Evolutionary conservation across 208 protist genomes (phyloP), one percentile per base, ranked within the genome.

Genomic region (Histomonas meleagridis): DNA sequence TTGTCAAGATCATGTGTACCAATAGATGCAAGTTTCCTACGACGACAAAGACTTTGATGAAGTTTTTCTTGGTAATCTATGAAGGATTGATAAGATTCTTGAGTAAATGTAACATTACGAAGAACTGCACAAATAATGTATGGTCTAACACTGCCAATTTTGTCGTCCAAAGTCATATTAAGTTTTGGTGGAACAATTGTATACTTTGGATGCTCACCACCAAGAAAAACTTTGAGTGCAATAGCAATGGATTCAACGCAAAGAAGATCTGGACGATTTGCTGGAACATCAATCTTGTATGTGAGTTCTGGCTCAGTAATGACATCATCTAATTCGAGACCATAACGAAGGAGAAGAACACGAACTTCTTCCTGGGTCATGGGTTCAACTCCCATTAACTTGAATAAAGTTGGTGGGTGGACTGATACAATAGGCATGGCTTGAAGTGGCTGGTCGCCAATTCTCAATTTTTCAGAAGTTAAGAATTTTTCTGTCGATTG

Each of bases 1-100:
- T 96, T 99, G 92, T 98, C 96, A 55, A 99, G 94, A 95, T 99
- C 98, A 94, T 99, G 98, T 23, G 98, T 99, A 49, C 98, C 98
- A 93, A 99, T 98, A 40, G 98, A 98, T 43, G 98, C 98, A 0
- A 99, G 94, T 7, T 95, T 97, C 92, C 98, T 96, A 90, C 97
- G 96, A 46, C 94, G 91, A 49, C 86, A 91, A n/a, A 92, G 48
- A 53, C 93, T 93, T 2, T 48, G 38, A 38, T 93, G 92, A 4
- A 93, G 51, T 48, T 93, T 93, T 21, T 93, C 92, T 49, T 93
- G 92, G 78, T 98, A 96, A 93, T 99, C 97, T 93, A 99, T 99
- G 93, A 99, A 99, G 91, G 96, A 97, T 70, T 98, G 95, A 94
- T 99, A 99, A 62, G 93, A 95, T 62, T 94, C 93, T 91, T 97